phyloP scores from a whole-genome alignment of 345 rosid species.

The Gossypium arboreum region DNA sequence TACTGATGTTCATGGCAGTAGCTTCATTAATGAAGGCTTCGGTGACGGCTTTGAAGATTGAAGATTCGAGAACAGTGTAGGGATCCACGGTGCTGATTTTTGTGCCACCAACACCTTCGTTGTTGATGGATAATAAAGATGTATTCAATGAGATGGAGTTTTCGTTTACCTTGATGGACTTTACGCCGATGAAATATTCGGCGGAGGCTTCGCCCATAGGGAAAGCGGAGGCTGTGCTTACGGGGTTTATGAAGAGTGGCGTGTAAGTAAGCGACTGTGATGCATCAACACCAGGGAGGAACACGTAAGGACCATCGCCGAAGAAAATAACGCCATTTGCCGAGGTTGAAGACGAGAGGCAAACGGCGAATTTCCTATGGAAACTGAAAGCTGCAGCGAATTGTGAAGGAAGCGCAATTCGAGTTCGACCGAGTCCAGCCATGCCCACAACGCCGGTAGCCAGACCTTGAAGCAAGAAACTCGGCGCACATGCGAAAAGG shows the following conservation, averaged over 20 bases:
- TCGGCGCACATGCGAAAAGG: constrained; percentile 41
- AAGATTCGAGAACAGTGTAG: constrained; percentile 51
- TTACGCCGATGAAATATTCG: constrained; percentile 65
- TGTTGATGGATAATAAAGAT: constrained; percentile 36
- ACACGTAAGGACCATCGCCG: constrained; percentile 51
- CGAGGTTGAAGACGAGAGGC: constrained; percentile 38
- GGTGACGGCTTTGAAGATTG: constrained; percentile 43
- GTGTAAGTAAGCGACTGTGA: constrained; percentile 46
- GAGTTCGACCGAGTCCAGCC: constrained; percentile 64
- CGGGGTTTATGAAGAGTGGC: constrained; percentile 50
- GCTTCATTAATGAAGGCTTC: constrained; percentile 35
- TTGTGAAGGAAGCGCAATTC: constrained; percentile 46
- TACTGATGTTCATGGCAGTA: constrained; percentile 39
- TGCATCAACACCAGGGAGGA: constrained; percentile 49
- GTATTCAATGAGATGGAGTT: constrained; percentile 36
- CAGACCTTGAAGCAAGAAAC: constrained; percentile 42
- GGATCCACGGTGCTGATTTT: constrained; percentile 73
- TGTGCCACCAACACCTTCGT: constrained; percentile 55
- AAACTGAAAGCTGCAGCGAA: constrained; percentile 57
- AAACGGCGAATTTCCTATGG: constrained; percentile 50
- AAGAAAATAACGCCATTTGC: constrained; percentile 49
- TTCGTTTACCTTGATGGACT: constrained; percentile 37
- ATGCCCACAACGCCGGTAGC: constrained; percentile 49
- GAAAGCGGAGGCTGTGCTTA: constrained; percentile 44
- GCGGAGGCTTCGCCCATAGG: constrained; percentile 45